phyloP scores from a whole-genome alignment of 371 early-diverging fungal species.

The Phascolomyces articulosus region DNA sequence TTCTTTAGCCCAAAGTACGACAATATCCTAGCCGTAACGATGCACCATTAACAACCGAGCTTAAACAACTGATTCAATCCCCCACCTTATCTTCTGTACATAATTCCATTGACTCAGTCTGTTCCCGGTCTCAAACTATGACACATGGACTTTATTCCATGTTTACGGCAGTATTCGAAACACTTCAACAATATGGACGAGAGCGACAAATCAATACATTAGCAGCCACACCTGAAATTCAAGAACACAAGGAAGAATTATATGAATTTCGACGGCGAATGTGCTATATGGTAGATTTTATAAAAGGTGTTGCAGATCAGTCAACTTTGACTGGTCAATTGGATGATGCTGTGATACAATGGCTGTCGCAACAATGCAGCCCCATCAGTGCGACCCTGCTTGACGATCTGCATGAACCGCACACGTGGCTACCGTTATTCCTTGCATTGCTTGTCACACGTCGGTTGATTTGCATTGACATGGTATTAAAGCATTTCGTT shows the following conservation, averaged over 20 bases:
- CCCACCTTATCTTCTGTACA: constrained; percentile 29
- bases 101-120: constrained; percentile 37
- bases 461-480: constrained; percentile 44
- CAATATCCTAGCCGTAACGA: constrained; percentile 9
- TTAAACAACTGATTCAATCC: constrained; percentile 39
- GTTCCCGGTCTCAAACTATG: constrained; percentile 41
- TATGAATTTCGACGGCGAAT: constrained; percentile 35
- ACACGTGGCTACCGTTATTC: constrained; percentile 56
- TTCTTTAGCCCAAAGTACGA: constrained; percentile 6
- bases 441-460: constrained; percentile 49
- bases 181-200: constrained; percentile 33
- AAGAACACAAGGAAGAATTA: constrained; percentile 9
- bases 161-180: constrained; percentile 44
- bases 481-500: constrained; percentile 43
- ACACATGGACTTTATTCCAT: constrained; percentile 45
- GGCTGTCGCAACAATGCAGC: constrained; percentile 29
- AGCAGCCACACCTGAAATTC: background rate
- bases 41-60: constrained; percentile 30
- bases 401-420: constrained; percentile 33
- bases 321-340: constrained; percentile 41
- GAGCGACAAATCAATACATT: constrained; percentile 25
- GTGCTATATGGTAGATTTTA: constrained; percentile 31
- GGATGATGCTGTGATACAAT: constrained; percentile 36
- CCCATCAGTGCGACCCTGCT: constrained; percentile 18
- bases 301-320: constrained; percentile 31